phyloP scores from a whole-genome alignment of 164 flowering plant species.

The Pachysandra terminalis region DNA sequence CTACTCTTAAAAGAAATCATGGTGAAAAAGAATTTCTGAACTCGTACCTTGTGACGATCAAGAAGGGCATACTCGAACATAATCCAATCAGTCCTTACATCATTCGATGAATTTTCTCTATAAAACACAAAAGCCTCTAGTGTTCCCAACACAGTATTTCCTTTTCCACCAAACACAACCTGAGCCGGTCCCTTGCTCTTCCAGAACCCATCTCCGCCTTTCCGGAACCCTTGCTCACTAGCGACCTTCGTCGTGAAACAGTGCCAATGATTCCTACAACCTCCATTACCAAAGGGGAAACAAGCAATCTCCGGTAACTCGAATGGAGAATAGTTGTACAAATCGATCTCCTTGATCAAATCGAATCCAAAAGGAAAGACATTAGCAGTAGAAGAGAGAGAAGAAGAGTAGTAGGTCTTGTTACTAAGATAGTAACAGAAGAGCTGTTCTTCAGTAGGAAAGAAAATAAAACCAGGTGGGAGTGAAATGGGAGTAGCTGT shows the following conservation, averaged over 20 bases:
- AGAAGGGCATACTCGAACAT: constrained; percentile 54
- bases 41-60: constrained; percentile 31
- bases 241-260: constrained; percentile 30
- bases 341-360: constrained; percentile 38
- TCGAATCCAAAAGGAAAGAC: constrained; percentile 6
- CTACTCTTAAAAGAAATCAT: neutral
- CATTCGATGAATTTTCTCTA: constrained; percentile 21
- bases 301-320: constrained; percentile 41
- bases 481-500: constrained; percentile 10
- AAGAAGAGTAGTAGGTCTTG: constrained; percentile 34
- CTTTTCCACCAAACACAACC: constrained; percentile 30
- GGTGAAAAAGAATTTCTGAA: too few species aligned
- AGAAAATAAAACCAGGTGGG: constrained; percentile 55
- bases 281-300: too few species aligned
- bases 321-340: constrained; percentile 42
- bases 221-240: constrained; percentile 19
- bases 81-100: constrained; percentile 43
- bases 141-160: constrained; percentile 36
- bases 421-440: constrained; percentile 37
- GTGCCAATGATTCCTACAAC: constrained; percentile 51
- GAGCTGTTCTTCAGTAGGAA: constrained; percentile 47
- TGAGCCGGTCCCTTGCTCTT: constrained; percentile 32
- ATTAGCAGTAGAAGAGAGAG: neutral
- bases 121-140: constrained; percentile 43
- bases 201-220: constrained; percentile 49